Evolutionary conservation across 169 alveolate genomes (phyloP), one percentile per base, ranked within the genome.

Genomic region (Plasmodium gonderi): DNA sequence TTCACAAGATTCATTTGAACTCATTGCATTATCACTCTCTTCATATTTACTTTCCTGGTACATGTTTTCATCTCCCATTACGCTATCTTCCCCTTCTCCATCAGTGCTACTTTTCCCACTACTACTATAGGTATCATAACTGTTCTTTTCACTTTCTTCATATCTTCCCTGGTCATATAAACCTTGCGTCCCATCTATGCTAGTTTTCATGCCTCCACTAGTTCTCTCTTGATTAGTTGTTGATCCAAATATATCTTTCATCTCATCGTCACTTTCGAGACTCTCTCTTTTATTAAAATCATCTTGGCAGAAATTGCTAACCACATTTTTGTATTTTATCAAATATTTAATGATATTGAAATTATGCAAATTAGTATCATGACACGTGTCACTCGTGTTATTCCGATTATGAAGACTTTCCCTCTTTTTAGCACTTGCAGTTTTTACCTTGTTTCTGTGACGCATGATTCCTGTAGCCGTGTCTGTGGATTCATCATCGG

Each of bases 331-430:
- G 49, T 83, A 83, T 49, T 83, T 83, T 17, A 47, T 83, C 79
- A 83, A 72, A 72, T 83, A 83, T 83, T 83, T 83, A 0, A 64
- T 76, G 44, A 83, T 83, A 40, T 83, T 72, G 54, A 83, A 47
- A 47, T 83, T 80, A 8, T 83, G 45, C 54, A 49, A 14, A 7
- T 72, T 69, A 0, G 33, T 60, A 33, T 72, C 76, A 1, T 76
- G 38, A 36, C 49, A 42, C 36, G 7, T 69, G 9, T 7, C 33
- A 6, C 20, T 72, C 42, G 60, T 40, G 17, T 42, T 79, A 0
- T 29, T 0, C 72, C 26, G 72, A 36, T n/a, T 29, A 20, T 51
- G 26, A 0, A 7, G 64, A 12, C n/a, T 47, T 17, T 47, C 3
- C 3, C 23, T 5, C 2, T 47, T 3, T 47, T 47, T 7, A 2